Evolutionary conservation across 495 filamentous ascomycete species (phyloP).

Genomic region (Jackrogersella minutella): DNA sequence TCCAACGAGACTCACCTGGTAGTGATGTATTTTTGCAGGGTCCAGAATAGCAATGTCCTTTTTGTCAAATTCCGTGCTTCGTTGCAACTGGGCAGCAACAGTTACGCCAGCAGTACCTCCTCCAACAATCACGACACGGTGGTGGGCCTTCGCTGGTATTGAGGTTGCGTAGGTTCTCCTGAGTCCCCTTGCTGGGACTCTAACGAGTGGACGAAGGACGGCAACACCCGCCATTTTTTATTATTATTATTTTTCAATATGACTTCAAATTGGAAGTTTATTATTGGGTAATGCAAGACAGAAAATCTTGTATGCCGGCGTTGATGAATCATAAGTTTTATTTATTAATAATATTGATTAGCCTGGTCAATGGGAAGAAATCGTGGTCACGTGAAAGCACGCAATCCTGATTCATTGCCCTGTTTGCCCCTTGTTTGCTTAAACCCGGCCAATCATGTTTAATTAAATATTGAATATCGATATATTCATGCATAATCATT

Average conservation of each 20-base stretch:
- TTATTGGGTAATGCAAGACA: slow-evolving; percentile 20
- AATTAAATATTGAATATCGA: background rate
- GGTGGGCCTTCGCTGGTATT: slow-evolving; percentile 50
- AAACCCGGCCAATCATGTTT: slow-evolving; percentile 8
- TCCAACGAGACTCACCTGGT: slow-evolving; percentile 48
- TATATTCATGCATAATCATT: background rate
- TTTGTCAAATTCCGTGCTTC: slow-evolving; percentile 59
- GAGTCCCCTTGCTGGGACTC: slow-evolving; percentile 21
- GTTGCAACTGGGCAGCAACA: slow-evolving; percentile 70
- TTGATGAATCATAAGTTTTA: slow-evolving; percentile 10
- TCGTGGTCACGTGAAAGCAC: slow-evolving; percentile 44
- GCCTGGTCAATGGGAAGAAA: slow-evolving; percentile 1
- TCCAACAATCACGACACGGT: slow-evolving; percentile 71
- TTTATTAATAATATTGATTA: no score
- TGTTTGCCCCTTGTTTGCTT: slow-evolving; percentile 13
- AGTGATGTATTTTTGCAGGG: slow-evolving; percentile 70
- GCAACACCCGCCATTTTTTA: slow-evolving; percentile 32
- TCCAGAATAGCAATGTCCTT: slow-evolving; percentile 74
- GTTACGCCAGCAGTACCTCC: slow-evolving; percentile 69
- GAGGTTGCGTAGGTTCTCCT: slow-evolving; percentile 41
- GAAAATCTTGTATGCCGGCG: background rate
- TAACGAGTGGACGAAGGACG: slow-evolving; percentile 36
- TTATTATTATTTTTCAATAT: no score
- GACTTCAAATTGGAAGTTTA: background rate
- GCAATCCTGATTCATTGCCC: slow-evolving; percentile 17